Conservation (phyloP, 2,329 filamentous ascomycete species). For the Aureobasidium sp. region DNA sequence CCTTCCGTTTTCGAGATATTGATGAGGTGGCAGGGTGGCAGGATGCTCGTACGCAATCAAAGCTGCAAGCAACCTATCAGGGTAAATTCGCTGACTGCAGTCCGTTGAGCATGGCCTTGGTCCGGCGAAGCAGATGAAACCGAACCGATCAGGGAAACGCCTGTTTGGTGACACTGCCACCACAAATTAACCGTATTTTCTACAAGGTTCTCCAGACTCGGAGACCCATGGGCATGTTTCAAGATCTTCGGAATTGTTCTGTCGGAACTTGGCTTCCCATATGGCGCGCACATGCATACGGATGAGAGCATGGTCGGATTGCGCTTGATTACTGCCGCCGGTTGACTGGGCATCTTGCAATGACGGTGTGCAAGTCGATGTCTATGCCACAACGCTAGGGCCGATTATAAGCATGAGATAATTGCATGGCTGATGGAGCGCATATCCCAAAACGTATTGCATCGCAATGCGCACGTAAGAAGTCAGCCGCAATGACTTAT, state of each 20-base stretch:
- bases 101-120: neutral
- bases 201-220: slow-evolving; percentile 2
- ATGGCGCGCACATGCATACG: slow-evolving; percentile 3
- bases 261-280: neutral
- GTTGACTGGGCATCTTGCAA: neutral
- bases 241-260: slow-evolving; percentile 7
- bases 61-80: slow-evolving; percentile 16
- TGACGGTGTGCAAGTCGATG: neutral
- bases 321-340: neutral
- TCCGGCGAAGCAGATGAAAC: neutral
- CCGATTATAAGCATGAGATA: neutral
- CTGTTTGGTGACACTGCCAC: slow-evolving; percentile 10
- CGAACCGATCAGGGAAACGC: slow-evolving; percentile 8
- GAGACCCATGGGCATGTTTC: slow-evolving; percentile 2
- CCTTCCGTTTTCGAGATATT: neutral
- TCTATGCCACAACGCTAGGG: neutral
- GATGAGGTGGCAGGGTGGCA: neutral
- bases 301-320: neutral
- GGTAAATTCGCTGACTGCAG: neutral
- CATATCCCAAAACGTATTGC: neutral
- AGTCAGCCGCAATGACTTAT: no score
- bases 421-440: neutral
- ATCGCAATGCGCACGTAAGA: neutral
- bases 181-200: neutral
- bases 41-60: slow-evolving; percentile 7